A percentile compares a stretch with the other conserved stretches of the same genome.
These are phyloP conservation scores for Trichoderma sp. DNA, from an alignment of 2,329 filamentous ascomycete genomes.

Conservation along the genomic window DNA sequence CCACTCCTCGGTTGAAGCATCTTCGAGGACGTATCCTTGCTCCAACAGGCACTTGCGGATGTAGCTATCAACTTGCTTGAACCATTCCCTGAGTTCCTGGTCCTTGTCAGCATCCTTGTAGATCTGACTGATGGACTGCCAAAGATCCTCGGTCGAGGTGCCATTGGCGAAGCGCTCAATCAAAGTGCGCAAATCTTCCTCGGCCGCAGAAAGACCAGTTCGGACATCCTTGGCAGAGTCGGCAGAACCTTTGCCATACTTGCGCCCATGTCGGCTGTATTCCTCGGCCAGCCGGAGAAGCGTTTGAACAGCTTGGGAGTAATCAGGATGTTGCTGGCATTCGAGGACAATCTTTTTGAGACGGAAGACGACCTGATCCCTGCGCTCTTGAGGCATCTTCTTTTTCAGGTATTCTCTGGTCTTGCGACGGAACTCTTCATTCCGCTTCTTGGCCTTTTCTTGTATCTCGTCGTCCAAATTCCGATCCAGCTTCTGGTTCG, in stretches of 20 bases:
- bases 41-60: conserved; percentile 81
- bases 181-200: conserved; percentile 73
- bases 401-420: conserved; percentile 73
- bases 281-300: conserved; percentile 79
- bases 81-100: conserved; percentile 84
- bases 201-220: conserved; percentile 64
- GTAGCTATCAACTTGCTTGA: conserved; percentile 72
- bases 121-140: conserved; percentile 78
- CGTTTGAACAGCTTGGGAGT: conserved; percentile 86
- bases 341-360: conserved; percentile 97
- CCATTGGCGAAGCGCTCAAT: conserved; percentile 95
- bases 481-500: conserved; percentile 56
- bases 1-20: conserved; percentile 77
- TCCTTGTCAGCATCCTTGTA: conserved; percentile 86
- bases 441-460: conserved; percentile 43
- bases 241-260: conserved; percentile 59
- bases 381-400: conserved; percentile 90
- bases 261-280: conserved; percentile 73
- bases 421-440: conserved; percentile 44
- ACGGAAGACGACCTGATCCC: conserved; percentile 86
- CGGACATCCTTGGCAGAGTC: conserved; percentile 72
- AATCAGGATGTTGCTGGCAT: conserved; percentile 92
- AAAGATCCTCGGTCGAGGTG: conserved; percentile 83
- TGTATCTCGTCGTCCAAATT: conserved; percentile 65
- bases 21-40: conserved; percentile 86